phyloP scores from a whole-genome alignment of 768 basidiomycete genomes.

The Mycena olivaceomarginata region DNA sequence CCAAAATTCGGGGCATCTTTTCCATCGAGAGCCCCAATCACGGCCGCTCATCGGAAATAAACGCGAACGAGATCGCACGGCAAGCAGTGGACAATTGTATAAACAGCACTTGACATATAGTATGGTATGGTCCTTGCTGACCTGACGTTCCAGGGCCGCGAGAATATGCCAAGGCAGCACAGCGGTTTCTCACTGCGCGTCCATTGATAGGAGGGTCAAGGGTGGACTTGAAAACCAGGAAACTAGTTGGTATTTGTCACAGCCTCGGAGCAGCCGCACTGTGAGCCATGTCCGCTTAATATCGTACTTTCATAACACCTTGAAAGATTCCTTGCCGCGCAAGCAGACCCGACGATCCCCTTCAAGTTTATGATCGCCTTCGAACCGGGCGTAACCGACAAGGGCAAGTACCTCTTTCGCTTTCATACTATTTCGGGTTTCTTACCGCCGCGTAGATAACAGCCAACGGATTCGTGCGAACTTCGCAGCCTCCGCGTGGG shows the following conservation, averaged over 20 bases:
- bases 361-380: conserved; percentile 34
- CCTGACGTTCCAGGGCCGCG: conserved; percentile 13
- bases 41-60: conserved; percentile 18
- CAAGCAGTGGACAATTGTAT: conserved; percentile 9
- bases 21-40: conserved; percentile 35
- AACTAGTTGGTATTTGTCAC: conserved; percentile 30
- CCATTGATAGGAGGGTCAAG: background rate
- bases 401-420: background rate
- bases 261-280: conserved; percentile 22
- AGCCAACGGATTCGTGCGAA: conserved; percentile 5
- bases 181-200: conserved; percentile 16
- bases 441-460: background rate
- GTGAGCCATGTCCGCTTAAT: background rate
- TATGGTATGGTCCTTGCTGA: background rate
- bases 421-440: no score
- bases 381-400: conserved; percentile 24
- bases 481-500: conserved; percentile 16
- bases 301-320: no score
- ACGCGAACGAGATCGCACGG: conserved; percentile 18
- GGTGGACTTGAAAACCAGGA: background rate
- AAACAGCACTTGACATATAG: background rate
- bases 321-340: conserved; percentile 22
- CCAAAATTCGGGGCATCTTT: conserved; percentile 5
- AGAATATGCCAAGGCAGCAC: conserved; percentile 20
- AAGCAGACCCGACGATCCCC: conserved; percentile 14